These are phyloP conservation scores for Coemansia sp. DNA, from an alignment of 192 early-diverging fungal genomes.

Conservation along the genomic window DNA sequence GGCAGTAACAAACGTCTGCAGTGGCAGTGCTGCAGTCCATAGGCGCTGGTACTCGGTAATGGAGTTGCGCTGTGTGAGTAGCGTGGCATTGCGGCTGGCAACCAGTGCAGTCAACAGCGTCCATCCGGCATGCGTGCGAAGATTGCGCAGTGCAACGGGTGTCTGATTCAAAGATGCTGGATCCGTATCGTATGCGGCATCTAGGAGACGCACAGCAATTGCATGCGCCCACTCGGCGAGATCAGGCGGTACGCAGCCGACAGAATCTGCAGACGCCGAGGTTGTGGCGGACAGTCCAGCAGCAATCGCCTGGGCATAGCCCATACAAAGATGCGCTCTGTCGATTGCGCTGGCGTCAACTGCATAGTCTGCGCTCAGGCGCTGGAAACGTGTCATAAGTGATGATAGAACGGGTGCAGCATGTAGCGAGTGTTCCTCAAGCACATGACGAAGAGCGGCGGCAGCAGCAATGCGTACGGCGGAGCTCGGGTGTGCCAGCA, in stretches of 20 bases:
- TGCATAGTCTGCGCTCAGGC: slow-evolving; percentile 59
- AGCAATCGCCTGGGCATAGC: slow-evolving; percentile 65
- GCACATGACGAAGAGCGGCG: slow-evolving; percentile 69
- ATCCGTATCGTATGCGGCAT: background rate
- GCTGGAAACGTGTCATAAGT: slow-evolving; percentile 69
- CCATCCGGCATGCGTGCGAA: slow-evolving; percentile 42
- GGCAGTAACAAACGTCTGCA: slow-evolving; percentile 24
- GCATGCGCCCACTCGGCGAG: slow-evolving; percentile 71
- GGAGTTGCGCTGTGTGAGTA: slow-evolving; percentile 7
- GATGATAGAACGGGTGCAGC: slow-evolving; percentile 62
- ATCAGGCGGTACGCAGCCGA: slow-evolving; percentile 63
- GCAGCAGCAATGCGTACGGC: slow-evolving; percentile 72
- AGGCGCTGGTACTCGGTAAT: slow-evolving; percentile 18
- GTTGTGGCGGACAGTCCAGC: slow-evolving; percentile 59
- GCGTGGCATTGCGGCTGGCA: slow-evolving; percentile 1
- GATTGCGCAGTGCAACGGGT: slow-evolving; percentile 12
- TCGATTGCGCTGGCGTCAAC: slow-evolving; percentile 49
- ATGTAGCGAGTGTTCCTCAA: slow-evolving; percentile 59
- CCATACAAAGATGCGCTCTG: slow-evolving; percentile 55
- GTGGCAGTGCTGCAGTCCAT: slow-evolving; percentile 36
- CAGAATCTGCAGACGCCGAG: background rate
- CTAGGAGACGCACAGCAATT: too few species aligned
- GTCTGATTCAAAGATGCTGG: background rate
- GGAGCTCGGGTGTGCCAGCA: slow-evolving; percentile 66
- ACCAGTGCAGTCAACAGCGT: slow-evolving; percentile 25